phyloP scores from a whole-genome alignment of 164 flowering plant genomes.

The Kalanchoe fedtschenkoi region DNA sequence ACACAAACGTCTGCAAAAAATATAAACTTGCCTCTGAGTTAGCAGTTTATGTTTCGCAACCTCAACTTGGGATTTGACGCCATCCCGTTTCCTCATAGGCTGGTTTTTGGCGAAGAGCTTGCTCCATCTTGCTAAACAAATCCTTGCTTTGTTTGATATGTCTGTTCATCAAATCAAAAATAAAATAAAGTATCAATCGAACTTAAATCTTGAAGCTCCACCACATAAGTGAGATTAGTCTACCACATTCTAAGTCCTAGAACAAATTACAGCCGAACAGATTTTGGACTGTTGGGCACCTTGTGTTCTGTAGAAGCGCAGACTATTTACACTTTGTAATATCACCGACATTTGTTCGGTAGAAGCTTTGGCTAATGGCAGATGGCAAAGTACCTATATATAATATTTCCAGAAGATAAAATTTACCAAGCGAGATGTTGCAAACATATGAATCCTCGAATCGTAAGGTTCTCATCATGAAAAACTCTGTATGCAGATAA shows the following conservation, averaged over 20 bases:
- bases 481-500: not conserved
- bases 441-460: not conserved
- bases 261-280: not conserved
- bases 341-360: constrained; percentile 86
- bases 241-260: not conserved
- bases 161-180: constrained; percentile 96
- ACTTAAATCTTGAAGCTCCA: not conserved
- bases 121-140: constrained; percentile 78
- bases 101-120: constrained; percentile 66
- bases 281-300: constrained; percentile 53
- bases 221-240: not conserved
- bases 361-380: constrained; percentile 77
- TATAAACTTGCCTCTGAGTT: constrained; percentile 50
- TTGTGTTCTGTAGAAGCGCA: constrained; percentile 75
- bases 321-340: constrained; percentile 70
- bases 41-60: constrained; percentile 41
- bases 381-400: constrained; percentile 74
- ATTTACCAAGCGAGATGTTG: not conserved
- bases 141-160: constrained; percentile 94
- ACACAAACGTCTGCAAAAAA: constrained; percentile 6
- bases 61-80: constrained; percentile 27
- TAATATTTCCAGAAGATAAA: constrained; percentile 3
- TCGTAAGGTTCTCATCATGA: not conserved
- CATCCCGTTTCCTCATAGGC: constrained; percentile 43
- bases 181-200: constrained; percentile 14